Conservation (phyloP, 768 basidiomycete genomes). For the Mycena vitilis region DNA sequence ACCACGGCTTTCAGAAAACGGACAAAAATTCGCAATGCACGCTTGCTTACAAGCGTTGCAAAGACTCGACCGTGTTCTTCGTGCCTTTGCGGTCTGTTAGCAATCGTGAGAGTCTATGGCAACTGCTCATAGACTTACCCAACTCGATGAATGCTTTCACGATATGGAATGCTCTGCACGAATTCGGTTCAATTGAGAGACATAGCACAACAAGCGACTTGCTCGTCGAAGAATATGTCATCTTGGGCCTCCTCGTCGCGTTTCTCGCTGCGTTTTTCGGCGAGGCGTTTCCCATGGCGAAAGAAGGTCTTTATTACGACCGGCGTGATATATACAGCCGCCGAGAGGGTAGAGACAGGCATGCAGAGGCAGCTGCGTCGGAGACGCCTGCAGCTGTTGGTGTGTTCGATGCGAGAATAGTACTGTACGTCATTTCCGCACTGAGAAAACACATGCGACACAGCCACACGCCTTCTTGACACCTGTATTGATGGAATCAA, state of each 20-base stretch:
- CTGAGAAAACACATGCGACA: too few species aligned
- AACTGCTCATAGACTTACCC: too few species aligned
- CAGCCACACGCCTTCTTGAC: too few species aligned
- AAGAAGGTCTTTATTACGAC: conserved; percentile 67
- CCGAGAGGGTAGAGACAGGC: conserved; percentile 66
- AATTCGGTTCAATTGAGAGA: not conserved
- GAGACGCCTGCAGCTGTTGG: too few species aligned
- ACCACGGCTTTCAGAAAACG: not conserved
- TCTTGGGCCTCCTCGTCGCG: conserved; percentile 62
- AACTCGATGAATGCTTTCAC: conserved; percentile 79
- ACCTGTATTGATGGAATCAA: too few species aligned
- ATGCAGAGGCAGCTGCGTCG: conserved; percentile 35
- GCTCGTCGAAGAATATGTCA: conserved; percentile 80
- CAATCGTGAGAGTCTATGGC: too few species aligned
- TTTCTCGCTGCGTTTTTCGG: conserved; percentile 46
- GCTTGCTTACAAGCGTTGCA: conserved; percentile 74
- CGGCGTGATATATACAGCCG: conserved; percentile 65
- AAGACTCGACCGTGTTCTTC: conserved; percentile 76
- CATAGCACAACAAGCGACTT: conserved; percentile 34
- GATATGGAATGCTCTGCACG: conserved; percentile 70
- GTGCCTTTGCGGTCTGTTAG: conserved; percentile 49
- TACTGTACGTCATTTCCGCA: too few species aligned
- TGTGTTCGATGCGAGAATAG: too few species aligned
- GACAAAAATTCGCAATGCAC: not conserved
- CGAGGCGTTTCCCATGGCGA: conserved; percentile 58